phyloP scores from a whole-genome alignment of 495 filamentous ascomycete genomes.

The Aspergillus baeticus region DNA sequence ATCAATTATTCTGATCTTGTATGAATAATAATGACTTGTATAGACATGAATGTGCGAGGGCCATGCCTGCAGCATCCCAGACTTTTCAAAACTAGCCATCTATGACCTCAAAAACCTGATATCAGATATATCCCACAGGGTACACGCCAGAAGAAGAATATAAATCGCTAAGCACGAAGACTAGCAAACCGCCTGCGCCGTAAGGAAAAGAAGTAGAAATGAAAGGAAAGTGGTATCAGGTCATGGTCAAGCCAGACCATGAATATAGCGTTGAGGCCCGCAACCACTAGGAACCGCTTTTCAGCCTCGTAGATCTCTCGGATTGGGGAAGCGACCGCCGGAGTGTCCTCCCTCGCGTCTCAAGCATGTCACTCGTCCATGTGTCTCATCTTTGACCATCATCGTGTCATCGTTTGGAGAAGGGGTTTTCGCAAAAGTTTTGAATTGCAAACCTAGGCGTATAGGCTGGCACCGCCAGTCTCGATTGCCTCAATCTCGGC shows the following conservation, averaged over 20 bases:
- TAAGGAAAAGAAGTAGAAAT: conserved; percentile 21
- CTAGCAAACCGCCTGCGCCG: conserved; percentile 42
- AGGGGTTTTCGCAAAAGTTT: not conserved
- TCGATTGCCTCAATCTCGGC: conserved; percentile 95
- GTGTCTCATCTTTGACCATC: conserved; percentile 14
- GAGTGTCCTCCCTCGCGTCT: conserved; percentile 2
- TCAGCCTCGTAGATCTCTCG: not conserved
- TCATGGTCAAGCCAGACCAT: conserved; percentile 5
- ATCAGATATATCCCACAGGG: conserved; percentile 23
- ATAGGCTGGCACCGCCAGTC: conserved; percentile 79
- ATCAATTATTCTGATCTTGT: not conserved
- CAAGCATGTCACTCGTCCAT: conserved; percentile 13
- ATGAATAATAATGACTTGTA: not conserved
- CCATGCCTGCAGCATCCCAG: conserved; percentile 10
- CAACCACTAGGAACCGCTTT: not conserved
- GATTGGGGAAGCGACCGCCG: not conserved
- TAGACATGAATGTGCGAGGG: conserved; percentile 3
- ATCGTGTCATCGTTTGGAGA: conserved; percentile 20
- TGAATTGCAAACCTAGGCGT: conserved; percentile 36
- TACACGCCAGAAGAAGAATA: conserved; percentile 27
- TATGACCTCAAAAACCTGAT: conserved; percentile 17
- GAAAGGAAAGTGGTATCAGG: conserved; percentile 16
- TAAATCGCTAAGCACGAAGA: conserved; percentile 32
- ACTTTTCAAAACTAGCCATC: conserved; percentile 31
- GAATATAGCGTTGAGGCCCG: conserved; percentile 2